Percentiles rank a stretch among this genome's conserved stretches.
Evolutionary conservation across 2,329 filamentous ascomycete species (phyloP).

Genomic region (Aspergillus pseudoglaucus): DNA sequence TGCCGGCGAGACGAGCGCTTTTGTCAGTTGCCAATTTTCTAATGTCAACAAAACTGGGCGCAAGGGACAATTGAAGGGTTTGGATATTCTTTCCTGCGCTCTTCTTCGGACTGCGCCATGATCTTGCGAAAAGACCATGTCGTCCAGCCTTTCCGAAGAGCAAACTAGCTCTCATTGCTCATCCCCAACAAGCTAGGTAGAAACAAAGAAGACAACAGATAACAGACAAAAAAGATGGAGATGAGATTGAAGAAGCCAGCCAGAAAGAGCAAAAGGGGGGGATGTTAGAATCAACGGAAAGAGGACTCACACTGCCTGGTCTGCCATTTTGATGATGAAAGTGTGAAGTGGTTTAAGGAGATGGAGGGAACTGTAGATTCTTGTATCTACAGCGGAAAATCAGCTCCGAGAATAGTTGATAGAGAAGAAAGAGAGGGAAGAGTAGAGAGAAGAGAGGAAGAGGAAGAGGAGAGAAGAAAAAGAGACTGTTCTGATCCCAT

Average conservation of each 20-base stretch:
- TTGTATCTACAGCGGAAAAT: slow-evolving; percentile 9
- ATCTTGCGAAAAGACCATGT: not conserved
- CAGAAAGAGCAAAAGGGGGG: not conserved
- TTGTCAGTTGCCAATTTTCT: slow-evolving; percentile 36
- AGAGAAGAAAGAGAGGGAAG: slow-evolving; percentile 13
- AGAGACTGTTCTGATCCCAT: not conserved
- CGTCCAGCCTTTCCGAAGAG: not conserved
- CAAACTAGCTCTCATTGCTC: not conserved
- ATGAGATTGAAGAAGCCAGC: not conserved
- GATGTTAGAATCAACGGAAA: not conserved
- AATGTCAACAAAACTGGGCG: slow-evolving; percentile 23
- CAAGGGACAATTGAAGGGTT: slow-evolving; percentile 1
- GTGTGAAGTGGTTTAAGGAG: slow-evolving; percentile 6
- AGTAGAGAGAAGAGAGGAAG: slow-evolving; percentile 20
- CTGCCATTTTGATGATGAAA: slow-evolving; percentile 33
- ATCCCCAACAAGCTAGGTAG: slow-evolving; percentile 4
- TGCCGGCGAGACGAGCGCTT: slow-evolving; percentile 69
- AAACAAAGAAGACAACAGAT: not conserved
- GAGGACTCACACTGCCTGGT: slow-evolving; percentile 40
- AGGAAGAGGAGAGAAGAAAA: slow-evolving; percentile 13
- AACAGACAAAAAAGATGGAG: not conserved
- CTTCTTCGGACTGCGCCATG: too few relatives aligned
- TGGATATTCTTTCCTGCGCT: not conserved
- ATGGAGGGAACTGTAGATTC: slow-evolving; percentile 5
- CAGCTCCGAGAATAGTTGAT: slow-evolving; percentile 5